These are phyloP conservation scores for Pelargonium citronellum DNA, from an alignment of 441 rosid species.

Conservation along the genomic window DNA sequence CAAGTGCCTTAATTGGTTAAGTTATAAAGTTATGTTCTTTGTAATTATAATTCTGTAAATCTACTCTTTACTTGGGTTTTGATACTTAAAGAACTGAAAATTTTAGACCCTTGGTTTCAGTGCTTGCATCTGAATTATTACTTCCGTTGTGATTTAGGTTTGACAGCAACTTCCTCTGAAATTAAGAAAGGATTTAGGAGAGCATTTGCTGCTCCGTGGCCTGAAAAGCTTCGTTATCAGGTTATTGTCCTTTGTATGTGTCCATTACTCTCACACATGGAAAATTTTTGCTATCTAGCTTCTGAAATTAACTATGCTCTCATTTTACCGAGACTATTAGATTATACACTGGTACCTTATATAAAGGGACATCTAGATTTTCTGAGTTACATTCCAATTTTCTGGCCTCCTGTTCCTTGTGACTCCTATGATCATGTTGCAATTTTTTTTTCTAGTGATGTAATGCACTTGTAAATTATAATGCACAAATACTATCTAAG, in stretches of 20 bases:
- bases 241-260: conserved; percentile 27
- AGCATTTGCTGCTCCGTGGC: conserved; percentile 76
- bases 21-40: neutral
- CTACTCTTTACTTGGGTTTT: neutral
- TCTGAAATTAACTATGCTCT: neutral
- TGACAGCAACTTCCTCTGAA: conserved; percentile 52
- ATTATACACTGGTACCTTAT: neutral
- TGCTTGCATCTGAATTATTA: neutral
- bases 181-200: conserved; percentile 76
- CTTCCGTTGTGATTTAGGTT: conserved; percentile 34
- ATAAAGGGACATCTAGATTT: neutral
- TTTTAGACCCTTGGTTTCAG: no score
- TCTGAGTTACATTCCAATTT: neutral
- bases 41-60: neutral
- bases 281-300: neutral
- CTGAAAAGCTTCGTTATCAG: conserved; percentile 78
- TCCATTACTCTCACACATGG: neutral
- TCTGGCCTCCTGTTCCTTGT: neutral
- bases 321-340: neutral
- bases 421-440: conserved; percentile 3
- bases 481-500: no score
- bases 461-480: no score
- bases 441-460: neutral
- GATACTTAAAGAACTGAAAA: neutral
- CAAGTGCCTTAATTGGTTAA: neutral